Evolutionary conservation across 306 rosid species (phyloP), one percentile per base, ranked within the genome.

Genomic region (Acmispon strigosus): DNA sequence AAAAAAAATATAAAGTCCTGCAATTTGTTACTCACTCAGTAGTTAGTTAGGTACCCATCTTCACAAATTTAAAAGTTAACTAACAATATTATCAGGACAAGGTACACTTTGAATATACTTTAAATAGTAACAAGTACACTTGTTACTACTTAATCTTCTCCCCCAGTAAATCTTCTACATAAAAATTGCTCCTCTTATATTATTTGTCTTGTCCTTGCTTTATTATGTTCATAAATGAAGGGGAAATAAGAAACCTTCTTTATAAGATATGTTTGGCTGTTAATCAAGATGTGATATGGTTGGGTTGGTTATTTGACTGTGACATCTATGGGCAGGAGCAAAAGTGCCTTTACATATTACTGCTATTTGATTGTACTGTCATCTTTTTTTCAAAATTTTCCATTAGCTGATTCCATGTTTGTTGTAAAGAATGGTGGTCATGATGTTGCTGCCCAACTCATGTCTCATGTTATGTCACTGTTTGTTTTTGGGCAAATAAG

Each of bases 391-490:
- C n/a, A 45, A 36, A 17, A 18, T 16, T 66, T 81, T 3, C 19
- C 74, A 71, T 80, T 65, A 64, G 63, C 60, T 37, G 81, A 80
- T 78, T 75, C 70, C 64, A 34, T 69, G 72, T 56, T 52, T 71
- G 59, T 39, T 70, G 57, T 39, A 78, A 72, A 70, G 72, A 77
- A 68, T 5, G 78, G 69, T 75, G 62, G 63, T 3, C 51, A 74
- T 71, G 56, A 72, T 50, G 49, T 37, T 76, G 52, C 50, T 52
- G 57, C 68, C 57, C 76, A 77, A 75, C 69, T 74, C 76, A 66
- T 54, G 39, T 27, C 32, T 27, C 3, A 27, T 44, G 52, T 47
- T 22, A 54, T 59, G 59, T 59, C 66, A 74, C 55, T 57, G 7
- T 70, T 52, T 64, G 69, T 62, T 27, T 4, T 27, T 27, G 32